phyloP scores from a whole-genome alignment of 176 grass and related monocot species.

The Triticum urartu region DNA sequence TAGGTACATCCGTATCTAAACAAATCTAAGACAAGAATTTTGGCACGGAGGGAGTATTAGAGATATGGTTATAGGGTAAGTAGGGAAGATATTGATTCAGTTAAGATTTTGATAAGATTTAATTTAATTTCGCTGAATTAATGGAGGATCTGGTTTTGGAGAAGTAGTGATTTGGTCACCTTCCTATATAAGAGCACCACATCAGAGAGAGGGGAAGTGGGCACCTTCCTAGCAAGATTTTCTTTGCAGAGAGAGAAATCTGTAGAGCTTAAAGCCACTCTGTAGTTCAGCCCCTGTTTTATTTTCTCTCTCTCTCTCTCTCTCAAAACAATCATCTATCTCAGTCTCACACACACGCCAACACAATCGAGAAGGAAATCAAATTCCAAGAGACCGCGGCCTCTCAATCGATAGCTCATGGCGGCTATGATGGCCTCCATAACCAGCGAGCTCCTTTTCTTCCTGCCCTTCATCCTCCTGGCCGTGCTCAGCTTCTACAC shows the following conservation, averaged over 20 bases:
- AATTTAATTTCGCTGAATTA: too few species aligned
- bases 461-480: conserved; percentile 58
- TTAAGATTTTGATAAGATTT: too few species aligned
- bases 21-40: too few species aligned
- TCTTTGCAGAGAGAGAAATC: conserved; percentile 27
- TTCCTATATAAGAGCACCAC: conserved; percentile 51
- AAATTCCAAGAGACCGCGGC: not conserved
- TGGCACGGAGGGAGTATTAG: too few species aligned
- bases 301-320: too few species aligned
- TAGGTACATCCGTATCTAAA: too few species aligned
- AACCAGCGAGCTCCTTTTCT: conserved; percentile 57
- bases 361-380: conserved; percentile 15
- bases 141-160: too few species aligned
- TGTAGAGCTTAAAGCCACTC: conserved; percentile 32
- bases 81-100: too few species aligned
- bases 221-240: conserved; percentile 32
- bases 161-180: too few species aligned
- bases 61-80: too few species aligned
- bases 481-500: conserved; percentile 72
- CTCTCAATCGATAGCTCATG: conserved; percentile 7
- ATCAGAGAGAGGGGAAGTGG: conserved; percentile 11
- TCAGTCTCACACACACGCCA: not conserved
- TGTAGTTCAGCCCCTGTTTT: conserved; percentile 17
- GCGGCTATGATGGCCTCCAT: conserved; percentile 56
- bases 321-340: not conserved